Conservation (phyloP, 1,284 basidiomycete species). For the Neotropicomus parvogracilis region DNA sequence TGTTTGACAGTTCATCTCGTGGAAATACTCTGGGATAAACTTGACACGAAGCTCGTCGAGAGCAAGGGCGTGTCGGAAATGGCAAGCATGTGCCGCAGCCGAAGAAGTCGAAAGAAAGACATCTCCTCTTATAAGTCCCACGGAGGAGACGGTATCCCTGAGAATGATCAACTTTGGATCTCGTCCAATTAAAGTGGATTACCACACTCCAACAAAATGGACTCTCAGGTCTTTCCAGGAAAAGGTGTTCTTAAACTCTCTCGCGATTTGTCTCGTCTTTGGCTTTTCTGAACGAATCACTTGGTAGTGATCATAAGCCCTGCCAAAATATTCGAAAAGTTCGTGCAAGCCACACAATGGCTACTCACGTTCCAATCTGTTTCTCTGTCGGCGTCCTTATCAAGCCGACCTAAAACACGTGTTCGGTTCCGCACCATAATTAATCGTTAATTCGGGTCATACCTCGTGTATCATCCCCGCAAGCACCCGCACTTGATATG, state of each 20-base stretch:
- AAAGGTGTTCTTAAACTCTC: constrained; percentile 38
- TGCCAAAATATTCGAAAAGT: constrained; percentile 11
- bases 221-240: constrained; percentile 31
- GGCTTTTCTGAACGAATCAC: constrained; percentile 15
- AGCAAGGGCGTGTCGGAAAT: constrained; percentile 41
- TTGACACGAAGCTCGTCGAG: constrained; percentile 41
- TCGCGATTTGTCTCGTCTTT: constrained; percentile 17
- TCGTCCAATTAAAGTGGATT: background rate
- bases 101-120: constrained; percentile 26
- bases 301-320: constrained; percentile 40
- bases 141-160: constrained; percentile 45
- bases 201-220: constrained; percentile 45
- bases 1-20: constrained; percentile 24
- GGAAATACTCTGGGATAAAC: constrained; percentile 40
- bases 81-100: constrained; percentile 29
- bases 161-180: background rate
- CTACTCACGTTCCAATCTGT: constrained; percentile 24
- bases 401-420: constrained; percentile 20
- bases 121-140: constrained; percentile 28
- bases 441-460: background rate
- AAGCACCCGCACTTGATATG: constrained; percentile 42
- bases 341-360: background rate
- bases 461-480: constrained; percentile 43
- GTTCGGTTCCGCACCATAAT: background rate
- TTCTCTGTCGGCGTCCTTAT: constrained; percentile 25